Conservation (phyloP, 1,139 yeast species). For the Wickerhamomyces sp. region DNA sequence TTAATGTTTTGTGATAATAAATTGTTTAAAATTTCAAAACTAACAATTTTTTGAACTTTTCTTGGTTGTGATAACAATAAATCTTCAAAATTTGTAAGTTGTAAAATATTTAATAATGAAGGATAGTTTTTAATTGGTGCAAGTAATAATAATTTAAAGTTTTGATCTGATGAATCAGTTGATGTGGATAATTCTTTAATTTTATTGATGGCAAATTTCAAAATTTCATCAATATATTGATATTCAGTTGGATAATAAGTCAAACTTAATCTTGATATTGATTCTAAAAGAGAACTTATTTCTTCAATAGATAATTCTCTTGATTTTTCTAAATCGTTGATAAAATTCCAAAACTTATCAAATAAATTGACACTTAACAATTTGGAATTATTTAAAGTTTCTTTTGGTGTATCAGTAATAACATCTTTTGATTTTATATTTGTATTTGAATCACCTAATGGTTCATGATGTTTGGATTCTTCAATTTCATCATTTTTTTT, state of each 20-base stretch:
- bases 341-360: constrained; percentile 60
- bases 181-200: constrained; percentile 28
- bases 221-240: constrained; percentile 57
- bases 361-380: constrained; percentile 35
- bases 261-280: constrained; percentile 59
- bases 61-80: constrained; percentile 22
- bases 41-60: constrained; percentile 20
- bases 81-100: constrained; percentile 11
- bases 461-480: constrained; percentile 4
- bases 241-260: constrained; percentile 62
- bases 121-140: constrained; percentile 44
- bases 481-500: constrained; percentile 4
- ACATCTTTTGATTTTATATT: constrained; percentile 6
- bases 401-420: constrained; percentile 3
- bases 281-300: constrained; percentile 58
- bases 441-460: constrained; percentile 4
- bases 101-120: constrained; percentile 18
- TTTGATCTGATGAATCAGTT: constrained; percentile 28
- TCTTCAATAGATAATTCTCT: constrained; percentile 64
- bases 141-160: constrained; percentile 51
- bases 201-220: constrained; percentile 52
- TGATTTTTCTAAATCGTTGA: constrained; percentile 45
- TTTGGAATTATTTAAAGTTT: not conserved
- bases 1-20: constrained; percentile 18
- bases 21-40: constrained; percentile 22